phyloP scores from a whole-genome alignment of 805 yeast genomes.

The Scheffersomyces spartinae region DNA sequence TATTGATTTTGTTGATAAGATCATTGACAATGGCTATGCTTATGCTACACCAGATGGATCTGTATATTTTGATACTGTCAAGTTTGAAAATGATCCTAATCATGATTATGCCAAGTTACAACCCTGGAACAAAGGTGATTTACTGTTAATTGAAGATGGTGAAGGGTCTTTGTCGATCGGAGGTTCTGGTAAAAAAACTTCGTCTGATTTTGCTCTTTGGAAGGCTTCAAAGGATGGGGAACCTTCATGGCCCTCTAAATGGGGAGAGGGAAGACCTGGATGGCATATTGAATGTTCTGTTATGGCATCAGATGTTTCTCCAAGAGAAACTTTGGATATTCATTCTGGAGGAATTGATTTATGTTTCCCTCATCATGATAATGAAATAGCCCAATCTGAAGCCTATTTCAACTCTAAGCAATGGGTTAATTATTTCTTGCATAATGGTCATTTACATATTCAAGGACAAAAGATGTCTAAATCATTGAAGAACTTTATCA shows the following conservation, averaged over 20 bases:
- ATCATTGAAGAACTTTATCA: constrained; percentile 87
- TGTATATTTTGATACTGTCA: constrained; percentile 87
- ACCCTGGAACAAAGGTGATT: constrained; percentile 94
- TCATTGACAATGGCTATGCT: constrained; percentile 74
- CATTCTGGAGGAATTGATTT: constrained; percentile 96
- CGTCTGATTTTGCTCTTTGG: constrained; percentile 94
- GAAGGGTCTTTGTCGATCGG: constrained; percentile 69
- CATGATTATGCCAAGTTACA: constrained; percentile 93
- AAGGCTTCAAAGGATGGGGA: constrained; percentile 95
- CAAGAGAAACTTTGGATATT: constrained; percentile 81
- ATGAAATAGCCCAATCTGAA: constrained; percentile 94
- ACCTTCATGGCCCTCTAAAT: constrained; percentile 89
- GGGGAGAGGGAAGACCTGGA: constrained; percentile 98
- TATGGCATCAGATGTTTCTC: constrained; percentile 85
- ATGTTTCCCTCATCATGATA: constrained; percentile 98
- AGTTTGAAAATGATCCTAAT: constrained; percentile 57
- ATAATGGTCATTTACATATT: constrained; percentile 94
- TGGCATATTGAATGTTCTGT: constrained; percentile 99
- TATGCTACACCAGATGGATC: constrained; percentile 79
- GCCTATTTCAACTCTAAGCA: constrained; percentile 82
- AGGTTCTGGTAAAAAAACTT: constrained; percentile 51
- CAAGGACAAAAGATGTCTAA: constrained; percentile 99
- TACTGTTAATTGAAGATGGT: constrained; percentile 81
- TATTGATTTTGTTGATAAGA: constrained; percentile 61
- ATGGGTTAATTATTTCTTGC: constrained; percentile 96